Evolutionary conservation across 176 grass and related monocot genomes (phyloP), one percentile per base, ranked within the genome.

Genomic region (Rhynchospora breviuscula): DNA sequence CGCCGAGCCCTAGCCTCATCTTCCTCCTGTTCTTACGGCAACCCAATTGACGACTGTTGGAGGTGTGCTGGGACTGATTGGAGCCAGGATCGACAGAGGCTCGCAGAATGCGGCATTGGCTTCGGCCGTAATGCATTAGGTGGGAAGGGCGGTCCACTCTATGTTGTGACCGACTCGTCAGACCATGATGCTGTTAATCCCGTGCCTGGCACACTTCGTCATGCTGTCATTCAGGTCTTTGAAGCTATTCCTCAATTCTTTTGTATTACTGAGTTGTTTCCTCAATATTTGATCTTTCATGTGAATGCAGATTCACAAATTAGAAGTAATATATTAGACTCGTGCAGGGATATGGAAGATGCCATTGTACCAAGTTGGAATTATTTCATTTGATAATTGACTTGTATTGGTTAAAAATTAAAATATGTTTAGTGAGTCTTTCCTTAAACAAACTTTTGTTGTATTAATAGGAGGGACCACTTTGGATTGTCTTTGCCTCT

Each of bases 1-100:
- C 80, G 62, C 43, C 60, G 80, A 51, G 80, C 80, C 22, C 80
- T 82, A 5, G 19, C 80, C 61, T 63, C 59, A 43, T 45, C 78
- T 6, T 82, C 80, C 19, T 67, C 80, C 47, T 98, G 93, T 88
- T 60, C 91, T 51, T 91, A 89, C 15, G 96, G 96, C 14, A 98
- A 98, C 82, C 93, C 96, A 4, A 95, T 95, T 58, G 93, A 95
- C 59, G 91, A 95, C 80, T 98, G 96, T 82, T 98, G 96, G 96
- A 88, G 85, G 23, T 98, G 96, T 85, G 47, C 89, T 0, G 96
- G 88, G 17, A 87, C 85, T 45, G 93, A 95, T 86, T 98, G 91
- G 96, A 85, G 86, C 10, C 56, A 67, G 76, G 93, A 98, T 83
- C 82, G 96, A 22, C 96, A 95, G 86, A 85, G 91, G 0, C 89